These are phyloP conservation scores for Phytophthora pini DNA, from an alignment of 352 stramenopile genomes.

Conservation along the genomic window DNA sequence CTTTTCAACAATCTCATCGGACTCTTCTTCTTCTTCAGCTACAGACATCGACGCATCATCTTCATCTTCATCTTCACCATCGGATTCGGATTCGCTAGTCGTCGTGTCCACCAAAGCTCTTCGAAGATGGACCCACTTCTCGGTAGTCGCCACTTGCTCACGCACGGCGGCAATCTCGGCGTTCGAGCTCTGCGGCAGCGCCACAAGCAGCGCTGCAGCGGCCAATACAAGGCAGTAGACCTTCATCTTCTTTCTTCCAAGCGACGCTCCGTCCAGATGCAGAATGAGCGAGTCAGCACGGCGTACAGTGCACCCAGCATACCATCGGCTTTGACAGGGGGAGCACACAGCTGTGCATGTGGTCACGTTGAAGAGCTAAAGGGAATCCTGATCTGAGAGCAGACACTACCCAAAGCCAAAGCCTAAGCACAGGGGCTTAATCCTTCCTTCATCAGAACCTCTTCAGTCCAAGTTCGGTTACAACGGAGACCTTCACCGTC, in stretches of 20 bases:
- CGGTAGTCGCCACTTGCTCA: constrained; percentile 21
- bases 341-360: constrained; percentile 8
- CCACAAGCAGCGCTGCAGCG: constrained; percentile 5
- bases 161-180: not conserved
- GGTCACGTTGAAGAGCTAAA: constrained; percentile 13
- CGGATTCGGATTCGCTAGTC: constrained; percentile 6
- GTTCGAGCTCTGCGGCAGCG: constrained; percentile 3
- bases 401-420: no score
- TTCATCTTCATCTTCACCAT: not conserved
- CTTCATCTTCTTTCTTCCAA: constrained; percentile 19
- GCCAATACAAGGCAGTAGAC: constrained; percentile 7
- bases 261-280: constrained; percentile 4
- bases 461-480: no score
- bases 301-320: no score
- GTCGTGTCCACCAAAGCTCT: constrained; percentile 11
- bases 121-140: constrained; percentile 24
- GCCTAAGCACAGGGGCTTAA: no score
- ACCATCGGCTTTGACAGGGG: not conserved
- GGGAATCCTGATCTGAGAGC: not conserved
- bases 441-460: no score
- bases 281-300: constrained; percentile 26
- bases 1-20: constrained; percentile 1
- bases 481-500: no score
- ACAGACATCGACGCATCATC: not conserved
- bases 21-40: constrained; percentile 15